These are phyloP conservation scores for Grigorovia humatica DNA, from an alignment of 805 yeast genomes.

Conservation along the genomic window DNA sequence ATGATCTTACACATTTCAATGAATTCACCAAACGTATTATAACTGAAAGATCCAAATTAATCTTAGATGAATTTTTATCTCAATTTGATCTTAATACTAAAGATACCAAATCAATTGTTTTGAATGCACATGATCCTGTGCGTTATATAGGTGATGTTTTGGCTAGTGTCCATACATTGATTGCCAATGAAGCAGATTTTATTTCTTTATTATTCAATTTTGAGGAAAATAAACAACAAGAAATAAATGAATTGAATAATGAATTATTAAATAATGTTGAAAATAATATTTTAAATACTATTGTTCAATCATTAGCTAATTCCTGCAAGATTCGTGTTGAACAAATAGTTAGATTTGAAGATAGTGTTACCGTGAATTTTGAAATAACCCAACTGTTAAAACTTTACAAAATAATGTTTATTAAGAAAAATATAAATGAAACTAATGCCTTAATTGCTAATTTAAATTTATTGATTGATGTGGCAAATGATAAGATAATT, in stretches of 20 bases:
- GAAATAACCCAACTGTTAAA: slow-evolving; percentile 54
- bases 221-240: slow-evolving; percentile 7
- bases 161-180: slow-evolving; percentile 77
- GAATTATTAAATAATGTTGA: slow-evolving; percentile 22
- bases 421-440: slow-evolving; percentile 29
- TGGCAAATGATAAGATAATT: slow-evolving; percentile 16
- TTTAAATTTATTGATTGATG: slow-evolving; percentile 10
- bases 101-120: slow-evolving; percentile 39
- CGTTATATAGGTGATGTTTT: slow-evolving; percentile 78
- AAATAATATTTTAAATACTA: slow-evolving; percentile 21
- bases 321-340: slow-evolving; percentile 58
- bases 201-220: slow-evolving; percentile 51
- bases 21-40: slow-evolving; percentile 52
- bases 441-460: slow-evolving; percentile 15
- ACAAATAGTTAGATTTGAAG: slow-evolving; percentile 56
- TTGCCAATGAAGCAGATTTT: slow-evolving; percentile 79
- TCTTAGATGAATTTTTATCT: slow-evolving; percentile 56
- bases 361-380: slow-evolving; percentile 42
- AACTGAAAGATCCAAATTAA: slow-evolving; percentile 52
- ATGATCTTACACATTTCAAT: slow-evolving; percentile 43
- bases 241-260: slow-evolving; percentile 10
- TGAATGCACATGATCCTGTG: slow-evolving; percentile 69
- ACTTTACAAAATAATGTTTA: slow-evolving; percentile 61
- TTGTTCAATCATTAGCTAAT: slow-evolving; percentile 28
- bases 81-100: slow-evolving; percentile 34